phyloP scores from a whole-genome alignment of 2,329 filamentous ascomycete genomes.

The Fusarium sp. region DNA sequence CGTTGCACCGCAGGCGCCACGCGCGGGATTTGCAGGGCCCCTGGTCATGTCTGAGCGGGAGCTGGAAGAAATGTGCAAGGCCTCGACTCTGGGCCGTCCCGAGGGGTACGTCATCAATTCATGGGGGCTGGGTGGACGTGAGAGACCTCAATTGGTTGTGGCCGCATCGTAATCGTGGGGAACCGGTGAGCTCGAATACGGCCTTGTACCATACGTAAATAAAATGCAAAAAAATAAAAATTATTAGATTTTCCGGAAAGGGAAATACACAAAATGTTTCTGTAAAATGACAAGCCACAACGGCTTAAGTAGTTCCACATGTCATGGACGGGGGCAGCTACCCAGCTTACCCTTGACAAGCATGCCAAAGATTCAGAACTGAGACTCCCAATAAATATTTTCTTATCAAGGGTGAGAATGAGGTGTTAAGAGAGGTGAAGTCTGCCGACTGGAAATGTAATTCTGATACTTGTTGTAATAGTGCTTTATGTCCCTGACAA shows the following conservation, averaged over 20 bases:
- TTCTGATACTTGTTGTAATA: background rate
- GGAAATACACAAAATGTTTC: background rate
- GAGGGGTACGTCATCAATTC: background rate
- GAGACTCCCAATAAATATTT: background rate
- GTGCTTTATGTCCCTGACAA: background rate
- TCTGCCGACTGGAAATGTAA: background rate
- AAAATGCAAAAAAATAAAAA: background rate
- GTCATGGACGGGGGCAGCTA: too few species aligned
- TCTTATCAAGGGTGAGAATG: too few species aligned
- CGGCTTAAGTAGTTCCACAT: background rate
- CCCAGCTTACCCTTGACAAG: background rate
- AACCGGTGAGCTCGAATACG: background rate
- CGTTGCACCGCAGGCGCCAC: background rate
- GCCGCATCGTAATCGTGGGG: background rate
- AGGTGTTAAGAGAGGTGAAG: too few species aligned
- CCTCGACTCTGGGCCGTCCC: background rate
- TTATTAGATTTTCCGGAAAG: background rate
- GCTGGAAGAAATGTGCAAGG: background rate
- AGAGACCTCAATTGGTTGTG: background rate
- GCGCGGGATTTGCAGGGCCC: background rate
- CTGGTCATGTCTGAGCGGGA: background rate
- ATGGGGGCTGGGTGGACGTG: background rate
- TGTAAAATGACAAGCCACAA: background rate
- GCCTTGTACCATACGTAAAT: background rate
- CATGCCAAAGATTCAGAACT: background rate